Evolutionary conservation across 164 flowering plant species (phyloP).

Genomic region (Umbilicus rupestris): DNA sequence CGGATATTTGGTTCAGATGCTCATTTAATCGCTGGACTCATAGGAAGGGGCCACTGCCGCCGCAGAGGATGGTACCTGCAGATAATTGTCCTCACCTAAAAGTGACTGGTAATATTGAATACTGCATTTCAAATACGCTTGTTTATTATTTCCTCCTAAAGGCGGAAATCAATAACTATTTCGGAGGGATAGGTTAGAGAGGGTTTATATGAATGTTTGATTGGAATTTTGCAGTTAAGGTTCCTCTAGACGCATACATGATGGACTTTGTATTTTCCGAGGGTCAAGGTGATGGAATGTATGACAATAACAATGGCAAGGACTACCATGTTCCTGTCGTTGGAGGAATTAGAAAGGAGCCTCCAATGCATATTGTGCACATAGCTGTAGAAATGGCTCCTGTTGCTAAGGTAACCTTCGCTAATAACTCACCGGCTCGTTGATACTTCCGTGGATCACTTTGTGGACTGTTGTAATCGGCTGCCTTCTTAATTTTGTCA

Average conservation of each 20-base stretch:
- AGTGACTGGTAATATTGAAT: constrained; percentile 43
- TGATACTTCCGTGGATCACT: too few species aligned
- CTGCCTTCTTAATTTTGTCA: too few species aligned
- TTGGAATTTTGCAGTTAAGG: constrained; percentile 45
- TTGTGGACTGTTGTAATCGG: too few species aligned
- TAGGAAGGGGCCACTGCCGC: constrained; percentile 59
- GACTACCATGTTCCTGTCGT: constrained; percentile 88
- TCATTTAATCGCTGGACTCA: constrained; percentile 96
- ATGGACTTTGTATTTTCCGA: constrained; percentile 98
- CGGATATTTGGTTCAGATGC: constrained; percentile 89
- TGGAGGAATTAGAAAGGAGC: constrained; percentile 73
- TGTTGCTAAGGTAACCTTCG: constrained; percentile 70
- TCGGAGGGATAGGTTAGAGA: too few species aligned
- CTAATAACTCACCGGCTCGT: neutral
- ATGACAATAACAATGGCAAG: constrained; percentile 74
- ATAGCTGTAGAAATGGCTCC: constrained; percentile 98
- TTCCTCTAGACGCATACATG: constrained; percentile 89
- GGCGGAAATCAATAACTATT: too few species aligned
- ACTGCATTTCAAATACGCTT: too few species aligned
- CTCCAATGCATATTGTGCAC: constrained; percentile 93
- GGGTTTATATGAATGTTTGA: too few species aligned
- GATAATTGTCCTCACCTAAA: constrained; percentile 55
- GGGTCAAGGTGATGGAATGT: constrained; percentile 80
- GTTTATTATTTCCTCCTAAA: too few species aligned
- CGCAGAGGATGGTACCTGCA: constrained; percentile 75